phyloP scores from a whole-genome alignment of 345 rosid species.

The Streptanthus diversifolius region DNA sequence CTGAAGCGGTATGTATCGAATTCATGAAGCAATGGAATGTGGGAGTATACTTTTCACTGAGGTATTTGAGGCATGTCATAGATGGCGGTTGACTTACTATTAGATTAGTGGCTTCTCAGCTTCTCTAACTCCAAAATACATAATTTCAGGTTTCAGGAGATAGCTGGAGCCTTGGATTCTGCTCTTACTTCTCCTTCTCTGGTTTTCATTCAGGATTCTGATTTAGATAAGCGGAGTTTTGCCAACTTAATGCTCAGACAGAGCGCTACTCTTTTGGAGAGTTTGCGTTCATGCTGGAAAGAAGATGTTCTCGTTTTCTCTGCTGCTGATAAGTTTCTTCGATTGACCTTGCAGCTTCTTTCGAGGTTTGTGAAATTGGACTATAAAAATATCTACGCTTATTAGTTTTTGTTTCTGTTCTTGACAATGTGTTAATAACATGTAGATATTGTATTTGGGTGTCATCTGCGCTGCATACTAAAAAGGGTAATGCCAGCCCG shows the following conservation, averaged over 20 bases:
- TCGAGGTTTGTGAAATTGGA: constrained; percentile 56
- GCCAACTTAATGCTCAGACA: constrained; percentile 59
- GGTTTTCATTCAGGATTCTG: constrained; percentile 52
- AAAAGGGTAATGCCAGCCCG: constrained; percentile 50
- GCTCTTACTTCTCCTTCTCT: constrained; percentile 65
- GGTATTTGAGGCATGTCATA: constrained; percentile 45
- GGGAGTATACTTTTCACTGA: constrained; percentile 90
- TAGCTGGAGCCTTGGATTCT: constrained; percentile 89
- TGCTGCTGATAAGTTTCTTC: constrained; percentile 94
- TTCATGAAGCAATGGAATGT: constrained; percentile 97
- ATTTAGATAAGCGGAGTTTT: constrained; percentile 41
- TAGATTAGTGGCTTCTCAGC: constrained; percentile 1
- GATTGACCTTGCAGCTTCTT: constrained; percentile 89
- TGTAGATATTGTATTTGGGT: constrained; percentile 82
- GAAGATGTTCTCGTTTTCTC: constrained; percentile 87
- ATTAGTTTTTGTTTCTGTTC: neutral
- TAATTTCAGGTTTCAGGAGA: constrained; percentile 84
- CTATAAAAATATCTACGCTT: neutral
- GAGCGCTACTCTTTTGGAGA: constrained; percentile 72
- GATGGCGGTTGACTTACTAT: neutral
- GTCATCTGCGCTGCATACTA: constrained; percentile 71
- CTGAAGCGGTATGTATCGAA: constrained; percentile 63
- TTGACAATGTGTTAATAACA: neutral
- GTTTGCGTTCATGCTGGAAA: constrained; percentile 89
- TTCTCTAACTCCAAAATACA: constrained; percentile 13